Evolutionary conservation across 805 yeast genomes (phyloP).

Genomic region (Pichia cephalocereana): DNA sequence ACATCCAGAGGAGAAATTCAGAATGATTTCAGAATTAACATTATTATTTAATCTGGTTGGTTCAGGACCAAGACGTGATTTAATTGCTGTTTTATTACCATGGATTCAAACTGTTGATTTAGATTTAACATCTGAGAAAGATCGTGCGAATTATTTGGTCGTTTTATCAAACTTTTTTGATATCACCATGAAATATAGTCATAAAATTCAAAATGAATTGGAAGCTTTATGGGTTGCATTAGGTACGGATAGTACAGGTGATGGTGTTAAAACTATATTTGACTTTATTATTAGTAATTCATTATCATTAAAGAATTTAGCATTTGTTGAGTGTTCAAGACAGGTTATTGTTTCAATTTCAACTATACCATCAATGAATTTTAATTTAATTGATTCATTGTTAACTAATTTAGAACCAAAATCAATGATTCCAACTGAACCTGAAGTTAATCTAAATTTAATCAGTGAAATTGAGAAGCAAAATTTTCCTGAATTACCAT

Average conservation of each 20-base stretch:
- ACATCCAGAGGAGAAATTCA: constrained; percentile 50
- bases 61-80: constrained; percentile 59
- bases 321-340: constrained; percentile 68
- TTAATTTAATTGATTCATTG: constrained; percentile 52
- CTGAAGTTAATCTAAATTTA: constrained; percentile 8
- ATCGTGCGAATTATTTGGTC: constrained; percentile 42
- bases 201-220: constrained; percentile 71
- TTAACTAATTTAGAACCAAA: constrained; percentile 71
- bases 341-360: constrained; percentile 78
- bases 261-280: constrained; percentile 60
- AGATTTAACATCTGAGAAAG: constrained; percentile 24
- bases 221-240: constrained; percentile 94
- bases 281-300: constrained; percentile 63
- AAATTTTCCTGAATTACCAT: constrained; percentile 40
- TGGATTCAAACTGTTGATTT: constrained; percentile 86
- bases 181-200: constrained; percentile 70
- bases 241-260: constrained; percentile 59
- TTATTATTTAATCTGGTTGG: constrained; percentile 55
- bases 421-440: constrained; percentile 65
- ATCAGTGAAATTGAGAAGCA: constrained; percentile 9
- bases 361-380: constrained; percentile 33
- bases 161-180: constrained; percentile 74
- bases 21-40: constrained; percentile 64
- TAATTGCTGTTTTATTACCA: constrained; percentile 73
- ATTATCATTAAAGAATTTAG: constrained; percentile 57